Conservation (phyloP, 177 flowering plant species). For the Vitis hybrid region DNA sequence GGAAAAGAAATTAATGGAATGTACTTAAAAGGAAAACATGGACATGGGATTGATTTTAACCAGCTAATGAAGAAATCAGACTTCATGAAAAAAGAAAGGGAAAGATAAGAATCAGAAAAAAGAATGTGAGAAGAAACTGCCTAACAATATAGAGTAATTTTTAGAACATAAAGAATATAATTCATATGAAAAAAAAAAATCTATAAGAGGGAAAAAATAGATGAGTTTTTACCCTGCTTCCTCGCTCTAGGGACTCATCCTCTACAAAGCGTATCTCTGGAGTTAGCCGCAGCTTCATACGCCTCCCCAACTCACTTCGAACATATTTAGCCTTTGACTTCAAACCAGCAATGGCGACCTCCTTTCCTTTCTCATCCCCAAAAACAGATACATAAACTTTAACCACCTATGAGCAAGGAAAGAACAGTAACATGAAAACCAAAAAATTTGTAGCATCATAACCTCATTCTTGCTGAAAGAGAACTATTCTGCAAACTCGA, state of each 20-base stretch:
- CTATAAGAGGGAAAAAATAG: neutral
- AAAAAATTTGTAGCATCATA: neutral
- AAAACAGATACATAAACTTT: conserved; percentile 95
- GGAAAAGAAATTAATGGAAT: no score
- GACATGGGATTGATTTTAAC: no score
- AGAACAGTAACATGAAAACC: conserved; percentile 2
- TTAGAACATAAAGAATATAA: no score
- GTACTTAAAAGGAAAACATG: no score
- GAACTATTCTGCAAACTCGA: no score
- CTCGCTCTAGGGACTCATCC: conserved; percentile 87
- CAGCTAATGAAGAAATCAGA: neutral
- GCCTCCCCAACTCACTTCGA: conserved; percentile 76
- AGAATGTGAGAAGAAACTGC: neutral
- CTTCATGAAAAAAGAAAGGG: neutral
- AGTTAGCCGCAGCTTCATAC: conserved; percentile 90
- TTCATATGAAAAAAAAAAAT: no score
- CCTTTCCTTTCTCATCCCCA: conserved; percentile 93
- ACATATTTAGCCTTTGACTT: conserved; percentile 94
- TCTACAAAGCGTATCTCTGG: conserved; percentile 92
- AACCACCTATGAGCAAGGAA: conserved; percentile 59
- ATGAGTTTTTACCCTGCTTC: conserved; percentile 77
- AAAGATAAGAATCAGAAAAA: neutral
- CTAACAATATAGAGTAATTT: no score
- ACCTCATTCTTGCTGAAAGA: neutral
- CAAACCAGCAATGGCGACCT: conserved; percentile 84